phyloP scores from a whole-genome alignment of 2,329 filamentous ascomycete species.

The Cordyceps cateniannulata region DNA sequence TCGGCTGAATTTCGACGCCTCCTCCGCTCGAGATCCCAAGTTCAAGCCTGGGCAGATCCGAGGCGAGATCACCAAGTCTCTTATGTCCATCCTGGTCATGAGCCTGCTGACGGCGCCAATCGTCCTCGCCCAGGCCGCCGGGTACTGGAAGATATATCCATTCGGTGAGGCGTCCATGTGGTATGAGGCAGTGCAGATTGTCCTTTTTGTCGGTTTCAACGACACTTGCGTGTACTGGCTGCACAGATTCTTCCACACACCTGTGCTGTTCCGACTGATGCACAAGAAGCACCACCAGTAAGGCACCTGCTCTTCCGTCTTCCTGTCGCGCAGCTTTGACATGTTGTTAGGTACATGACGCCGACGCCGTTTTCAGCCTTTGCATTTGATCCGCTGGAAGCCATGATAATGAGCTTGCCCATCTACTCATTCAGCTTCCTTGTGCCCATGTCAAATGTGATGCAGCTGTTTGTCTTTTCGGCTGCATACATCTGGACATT shows the following conservation, averaged over 20 bases:
- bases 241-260: not conserved
- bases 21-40: not conserved
- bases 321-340: too few relatives aligned
- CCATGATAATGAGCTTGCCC: not conserved
- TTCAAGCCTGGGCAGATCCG: not conserved
- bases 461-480: not conserved
- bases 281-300: not conserved
- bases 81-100: not conserved
- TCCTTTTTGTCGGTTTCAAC: not conserved
- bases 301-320: not conserved
- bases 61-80: not conserved
- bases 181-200: not conserved
- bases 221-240: not conserved
- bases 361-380: not conserved
- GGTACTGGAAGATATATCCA: not conserved
- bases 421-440: not conserved
- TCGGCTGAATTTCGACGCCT: not conserved
- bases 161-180: not conserved
- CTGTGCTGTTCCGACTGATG: not conserved
- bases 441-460: not conserved
- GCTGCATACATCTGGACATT: not conserved
- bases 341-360: not conserved
- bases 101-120: not conserved
- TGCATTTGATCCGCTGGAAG: not conserved
- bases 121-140: not conserved